Evolutionary conservation across 345 rosid genomes (phyloP).

Genomic region (Camelina neglecta): DNA sequence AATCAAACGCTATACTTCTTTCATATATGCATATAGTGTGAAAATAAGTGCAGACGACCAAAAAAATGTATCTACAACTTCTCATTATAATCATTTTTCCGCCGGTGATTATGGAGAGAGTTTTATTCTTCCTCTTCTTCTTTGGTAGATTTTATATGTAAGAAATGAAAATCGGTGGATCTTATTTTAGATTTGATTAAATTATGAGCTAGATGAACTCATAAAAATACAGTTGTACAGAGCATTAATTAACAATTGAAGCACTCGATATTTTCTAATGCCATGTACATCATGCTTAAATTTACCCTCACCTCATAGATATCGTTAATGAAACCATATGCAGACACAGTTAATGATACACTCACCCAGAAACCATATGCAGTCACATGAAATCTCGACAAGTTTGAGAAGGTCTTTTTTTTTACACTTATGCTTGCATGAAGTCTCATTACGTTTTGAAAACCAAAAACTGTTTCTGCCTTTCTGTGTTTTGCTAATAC

Average conservation of each 20-base stretch:
- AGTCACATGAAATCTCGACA: too few species aligned
- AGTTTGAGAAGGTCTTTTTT: too few species aligned
- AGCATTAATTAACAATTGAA: not conserved
- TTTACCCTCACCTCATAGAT: too few species aligned
- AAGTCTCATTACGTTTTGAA: too few species aligned
- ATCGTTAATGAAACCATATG: too few species aligned
- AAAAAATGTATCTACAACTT: slow-evolving; percentile 26
- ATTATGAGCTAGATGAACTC: slow-evolving; percentile 3
- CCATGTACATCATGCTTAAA: not conserved
- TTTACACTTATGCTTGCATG: too few species aligned
- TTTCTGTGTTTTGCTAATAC: not conserved
- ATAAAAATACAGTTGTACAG: not conserved
- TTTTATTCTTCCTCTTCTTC: slow-evolving; percentile 1
- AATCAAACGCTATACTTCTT: not conserved
- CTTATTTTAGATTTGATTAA: not conserved
- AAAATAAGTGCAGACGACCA: slow-evolving; percentile 24
- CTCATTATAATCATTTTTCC: slow-evolving; percentile 30
- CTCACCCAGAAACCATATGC: too few species aligned
- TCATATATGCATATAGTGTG: slow-evolving; percentile 22
- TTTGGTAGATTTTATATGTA: not conserved
- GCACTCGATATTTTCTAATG: not conserved
- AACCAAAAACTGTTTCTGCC: not conserved
- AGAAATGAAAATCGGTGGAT: slow-evolving; percentile 28
- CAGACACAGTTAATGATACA: too few species aligned
- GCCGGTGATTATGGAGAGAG: slow-evolving; percentile 40